Evolutionary conservation across 1,139 yeast genomes (phyloP).

Genomic region (Kodamaea anthophila): DNA sequence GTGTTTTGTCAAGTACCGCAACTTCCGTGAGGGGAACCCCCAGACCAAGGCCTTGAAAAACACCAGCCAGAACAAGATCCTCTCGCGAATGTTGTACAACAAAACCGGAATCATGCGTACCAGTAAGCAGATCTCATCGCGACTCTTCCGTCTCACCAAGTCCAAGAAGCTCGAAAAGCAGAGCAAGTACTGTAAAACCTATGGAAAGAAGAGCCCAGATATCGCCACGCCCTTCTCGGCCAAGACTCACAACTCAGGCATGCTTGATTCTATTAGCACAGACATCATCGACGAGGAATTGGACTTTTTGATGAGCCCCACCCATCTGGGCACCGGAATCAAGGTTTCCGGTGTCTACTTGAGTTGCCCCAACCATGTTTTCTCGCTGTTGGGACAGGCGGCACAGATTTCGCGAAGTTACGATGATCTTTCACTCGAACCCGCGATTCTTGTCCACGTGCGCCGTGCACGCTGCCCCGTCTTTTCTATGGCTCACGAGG

Average conservation of each 20-base stretch:
- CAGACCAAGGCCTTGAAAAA: constrained; percentile 19
- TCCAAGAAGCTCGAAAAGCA: constrained; percentile 14
- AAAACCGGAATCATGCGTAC: constrained; percentile 34
- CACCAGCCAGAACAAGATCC: constrained; percentile 35
- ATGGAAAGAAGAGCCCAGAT: constrained; percentile 6
- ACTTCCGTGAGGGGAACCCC: constrained; percentile 26
- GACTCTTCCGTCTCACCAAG: constrained; percentile 16
- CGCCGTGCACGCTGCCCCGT: constrained; percentile 9
- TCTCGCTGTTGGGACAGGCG: constrained; percentile 8
- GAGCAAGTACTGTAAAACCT: constrained; percentile 10
- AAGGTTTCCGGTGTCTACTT: neutral
- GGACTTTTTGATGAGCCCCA: constrained; percentile 9
- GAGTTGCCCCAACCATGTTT: constrained; percentile 7
- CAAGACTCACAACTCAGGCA: constrained; percentile 2
- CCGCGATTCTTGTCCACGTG: constrained; percentile 7
- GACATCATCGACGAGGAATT: constrained; percentile 14
- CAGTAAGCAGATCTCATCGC: constrained; percentile 36
- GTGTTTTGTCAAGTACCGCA: constrained; percentile 32
- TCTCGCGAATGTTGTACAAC: constrained; percentile 37
- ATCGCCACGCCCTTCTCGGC: constrained; percentile 13
- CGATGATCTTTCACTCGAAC: constrained; percentile 3
- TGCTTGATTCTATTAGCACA: constrained; percentile 13
- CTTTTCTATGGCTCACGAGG: constrained; percentile 10
- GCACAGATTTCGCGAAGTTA: constrained; percentile 4
- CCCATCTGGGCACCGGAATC: neutral